Evolutionary conservation across 495 filamentous ascomycete species (phyloP), one percentile per base, ranked within the genome.

Genomic region (Hypoxylon fragiforme): DNA sequence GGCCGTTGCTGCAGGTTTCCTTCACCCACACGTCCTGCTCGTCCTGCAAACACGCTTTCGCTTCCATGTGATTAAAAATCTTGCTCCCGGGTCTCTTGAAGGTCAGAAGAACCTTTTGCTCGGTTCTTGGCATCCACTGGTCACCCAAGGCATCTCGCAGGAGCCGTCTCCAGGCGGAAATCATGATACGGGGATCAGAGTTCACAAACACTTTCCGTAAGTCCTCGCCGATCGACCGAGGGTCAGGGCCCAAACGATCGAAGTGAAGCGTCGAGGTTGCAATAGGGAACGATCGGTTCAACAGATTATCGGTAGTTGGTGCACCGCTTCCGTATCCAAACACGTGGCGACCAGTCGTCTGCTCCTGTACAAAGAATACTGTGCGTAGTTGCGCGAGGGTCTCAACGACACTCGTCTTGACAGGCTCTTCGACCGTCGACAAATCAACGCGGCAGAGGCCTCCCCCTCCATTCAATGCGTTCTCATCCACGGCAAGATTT

Each of bases 401-500:
- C 19, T 45, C 55, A 35, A 22, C 30, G 16, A 60, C 40, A 36
- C 39, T 22, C 24, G 15, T 14, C 34, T n/a, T 53, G 38, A 40
- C 22, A 3, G 15, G 26, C 28, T 19, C 22, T n/a, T 28, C 14
- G 35, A 26, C 12, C 3, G 6, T 11, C 14, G 14, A 22, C 18
- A n/a, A 15, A 12, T 12, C 18, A 12, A 21, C 45, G 44, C 8
- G 18, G 16, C 12, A 42, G 28, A 36, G 4, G 18, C 38, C 18
- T 11, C 18, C 38, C 19, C 38, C 12, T 7, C 31, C 31, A 34
- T 3, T 7, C 3, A 34, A n/a, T 7, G 6, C 31, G 7, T 40
- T 40, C 18, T 19, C 2, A 15, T 49, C 37, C 13, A 62, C 32
- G 26, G 45, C 57, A 11, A 62, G 38, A 45, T 62, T 62, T 14